Base-by-base conservation (phyloP, 164 flowering plant genomes). In the Malania oleifera region DNA sequence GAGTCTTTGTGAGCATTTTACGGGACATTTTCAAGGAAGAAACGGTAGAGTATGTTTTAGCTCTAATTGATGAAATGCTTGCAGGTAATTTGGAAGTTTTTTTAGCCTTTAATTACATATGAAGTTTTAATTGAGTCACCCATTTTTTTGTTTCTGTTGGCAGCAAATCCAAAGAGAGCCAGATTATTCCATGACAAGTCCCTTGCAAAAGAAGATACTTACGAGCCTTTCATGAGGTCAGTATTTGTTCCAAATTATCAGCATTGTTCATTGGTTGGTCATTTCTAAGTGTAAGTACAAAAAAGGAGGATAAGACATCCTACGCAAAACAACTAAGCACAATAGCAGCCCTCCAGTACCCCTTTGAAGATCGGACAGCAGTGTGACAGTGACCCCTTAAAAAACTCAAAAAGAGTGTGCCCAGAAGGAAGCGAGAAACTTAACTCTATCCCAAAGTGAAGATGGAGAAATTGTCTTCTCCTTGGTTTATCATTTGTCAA, bases 51-150 rank as follows among this genome's bases (percentile, higher is more conserved):
- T 93, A 88, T 83, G 87, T 88, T 60, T 77, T 93, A 59, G 95
- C 96, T 63, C 78, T 90, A 56, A 73, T 90, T 61, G 97, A 93
- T 77, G 99, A 93, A 71, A 83, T 93, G 96, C 89, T 93, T 41
- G 71, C 97, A 67, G 99, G 99, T 93, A 75, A 64, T 4, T 28
- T 60, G 53, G 41, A 39, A 12, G 45, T 25, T 23, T 45, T 29
- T 46, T 43, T 9, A 20, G 38, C 4, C 59, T 56, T 17, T 29
- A 20, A 41, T 45, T 47, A 35, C 26, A n/a, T 55, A 37, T 1
- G 23, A 4, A 20, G 24, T 35, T 51, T 10, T 52, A 46, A 34
- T 6, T 40, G 56, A 26, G 31, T 71, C 35, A 69, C 49, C 15
- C 47, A 48, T 39, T 47, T 1, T 50, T 54, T 66, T 23, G 25